A percentile compares a stretch with the other conserved stretches of the same genome.
Conservation (phyloP, 2,329 filamentous ascomycete species). For the Aspergillus nomiae region DNA sequence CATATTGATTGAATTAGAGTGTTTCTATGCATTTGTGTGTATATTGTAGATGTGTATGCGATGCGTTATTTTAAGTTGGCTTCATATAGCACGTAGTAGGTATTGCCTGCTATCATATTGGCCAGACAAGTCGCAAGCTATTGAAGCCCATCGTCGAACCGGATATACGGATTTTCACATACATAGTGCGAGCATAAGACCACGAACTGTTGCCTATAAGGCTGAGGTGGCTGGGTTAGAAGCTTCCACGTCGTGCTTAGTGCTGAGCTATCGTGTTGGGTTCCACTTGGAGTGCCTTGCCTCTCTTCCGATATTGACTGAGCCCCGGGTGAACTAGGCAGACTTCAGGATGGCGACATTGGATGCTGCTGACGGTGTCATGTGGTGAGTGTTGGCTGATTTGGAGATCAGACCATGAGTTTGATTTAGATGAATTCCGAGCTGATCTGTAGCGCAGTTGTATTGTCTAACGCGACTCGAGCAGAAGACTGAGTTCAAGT, state of each 20-base stretch:
- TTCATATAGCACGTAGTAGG: not conserved
- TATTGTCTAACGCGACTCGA: not conserved
- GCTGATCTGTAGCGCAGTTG: not conserved
- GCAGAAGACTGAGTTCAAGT: not conserved
- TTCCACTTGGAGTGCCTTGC: not conserved
- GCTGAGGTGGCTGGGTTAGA: not conserved
- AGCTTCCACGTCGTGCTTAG: not conserved
- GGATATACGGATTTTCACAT: not conserved
- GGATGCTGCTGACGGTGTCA: not conserved
- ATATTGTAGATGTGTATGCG: not conserved
- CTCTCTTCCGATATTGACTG: not conserved
- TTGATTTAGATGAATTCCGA: not conserved
- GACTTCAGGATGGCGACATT: not conserved
- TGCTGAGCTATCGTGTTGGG: not conserved
- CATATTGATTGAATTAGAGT: not conserved
- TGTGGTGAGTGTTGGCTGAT: not conserved
- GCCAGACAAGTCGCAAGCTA: not conserved
- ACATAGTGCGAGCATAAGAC: not conserved
- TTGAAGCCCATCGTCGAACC: not conserved
- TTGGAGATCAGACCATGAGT: not conserved
- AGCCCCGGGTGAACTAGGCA: not conserved
- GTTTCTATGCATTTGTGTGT: not conserved
- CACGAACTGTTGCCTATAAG: constrained; percentile 1
- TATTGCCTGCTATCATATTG: not conserved
- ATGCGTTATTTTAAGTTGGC: not conserved